A percentile compares a stretch with the other conserved stretches of the same genome.
Evolutionary conservation across 2,329 filamentous ascomycete genomes (phyloP).

Genomic region (Dactylellina haptotyla): DNA sequence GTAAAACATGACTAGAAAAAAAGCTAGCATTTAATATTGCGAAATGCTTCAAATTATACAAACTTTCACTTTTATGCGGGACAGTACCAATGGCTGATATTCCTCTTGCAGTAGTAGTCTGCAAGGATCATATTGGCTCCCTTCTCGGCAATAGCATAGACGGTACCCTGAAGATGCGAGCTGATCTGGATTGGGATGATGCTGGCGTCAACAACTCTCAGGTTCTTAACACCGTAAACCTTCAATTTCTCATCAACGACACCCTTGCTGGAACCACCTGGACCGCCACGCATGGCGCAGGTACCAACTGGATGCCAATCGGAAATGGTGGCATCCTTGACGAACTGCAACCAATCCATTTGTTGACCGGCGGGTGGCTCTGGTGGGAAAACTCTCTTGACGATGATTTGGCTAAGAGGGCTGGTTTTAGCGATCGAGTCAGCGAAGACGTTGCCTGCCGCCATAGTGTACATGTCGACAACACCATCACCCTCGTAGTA

Average conservation of each 20-base stretch:
- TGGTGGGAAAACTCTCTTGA: slow-evolving; percentile 59
- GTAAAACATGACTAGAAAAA: no score
- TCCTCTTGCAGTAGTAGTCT: slow-evolving; percentile 44
- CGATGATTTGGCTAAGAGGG: slow-evolving; percentile 62
- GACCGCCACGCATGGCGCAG: slow-evolving; percentile 63
- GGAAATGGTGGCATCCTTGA: slow-evolving; percentile 60
- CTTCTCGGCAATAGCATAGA: slow-evolving; percentile 52
- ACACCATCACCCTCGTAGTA: slow-evolving; percentile 63
- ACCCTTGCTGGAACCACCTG: slow-evolving; percentile 59
- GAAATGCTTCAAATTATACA: not conserved
- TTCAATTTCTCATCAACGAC: slow-evolving; percentile 64
- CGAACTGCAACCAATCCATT: slow-evolving; percentile 60
- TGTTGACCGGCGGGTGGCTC: slow-evolving; percentile 51
- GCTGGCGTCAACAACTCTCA: slow-evolving; percentile 62
- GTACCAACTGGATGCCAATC: slow-evolving; percentile 63
- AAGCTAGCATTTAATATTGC: no score
- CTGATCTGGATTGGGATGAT: slow-evolving; percentile 39
- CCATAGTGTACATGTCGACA: slow-evolving; percentile 64
- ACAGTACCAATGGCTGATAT: not conserved
- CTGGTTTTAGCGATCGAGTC: slow-evolving; percentile 61
- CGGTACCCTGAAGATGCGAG: slow-evolving; percentile 58
- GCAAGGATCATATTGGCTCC: slow-evolving; percentile 48
- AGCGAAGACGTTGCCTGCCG: slow-evolving; percentile 62
- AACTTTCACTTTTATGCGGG: not conserved
- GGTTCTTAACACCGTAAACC: slow-evolving; percentile 63